Evolutionary conservation across 2,329 filamentous ascomycete genomes (phyloP).

Genomic region (Hymenoscyphus salicellus): DNA sequence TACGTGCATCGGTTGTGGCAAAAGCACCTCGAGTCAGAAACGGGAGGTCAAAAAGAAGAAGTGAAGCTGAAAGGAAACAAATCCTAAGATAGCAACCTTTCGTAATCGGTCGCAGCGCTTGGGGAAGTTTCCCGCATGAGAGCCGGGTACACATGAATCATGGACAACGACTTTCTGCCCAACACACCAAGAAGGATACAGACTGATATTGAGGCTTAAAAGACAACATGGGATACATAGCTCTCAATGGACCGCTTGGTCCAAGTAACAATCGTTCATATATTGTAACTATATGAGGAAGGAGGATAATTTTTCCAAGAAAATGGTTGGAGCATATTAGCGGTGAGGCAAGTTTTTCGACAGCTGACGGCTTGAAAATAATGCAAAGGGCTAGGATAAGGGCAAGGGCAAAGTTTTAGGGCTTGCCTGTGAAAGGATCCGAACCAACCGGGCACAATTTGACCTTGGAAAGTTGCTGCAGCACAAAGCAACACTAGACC

Average conservation of each 20-base stretch:
- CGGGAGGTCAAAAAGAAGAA: no score
- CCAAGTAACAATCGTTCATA: background rate
- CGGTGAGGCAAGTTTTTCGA: background rate
- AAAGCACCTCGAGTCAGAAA: conserved; percentile 3
- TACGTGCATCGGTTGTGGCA: background rate
- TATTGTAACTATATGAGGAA: background rate
- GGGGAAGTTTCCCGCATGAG: background rate
- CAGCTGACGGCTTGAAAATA: background rate
- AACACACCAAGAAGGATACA: background rate
- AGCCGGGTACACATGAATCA: background rate
- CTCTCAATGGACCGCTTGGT: background rate
- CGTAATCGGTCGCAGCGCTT: background rate
- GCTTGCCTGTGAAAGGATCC: conserved; percentile 1
- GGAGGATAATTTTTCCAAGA: background rate
- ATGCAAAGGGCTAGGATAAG: background rate
- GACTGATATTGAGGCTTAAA: background rate
- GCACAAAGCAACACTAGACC: background rate
- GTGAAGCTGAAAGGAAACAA: background rate
- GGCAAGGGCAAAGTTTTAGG: conserved; percentile 4
- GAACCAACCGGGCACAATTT: background rate
- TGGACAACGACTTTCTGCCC: background rate
- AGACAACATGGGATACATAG: no score
- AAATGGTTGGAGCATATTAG: background rate
- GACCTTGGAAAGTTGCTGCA: background rate
- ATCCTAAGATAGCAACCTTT: background rate